phyloP scores from a whole-genome alignment of 768 basidiomycete species.

The Amanita polypyramis region DNA sequence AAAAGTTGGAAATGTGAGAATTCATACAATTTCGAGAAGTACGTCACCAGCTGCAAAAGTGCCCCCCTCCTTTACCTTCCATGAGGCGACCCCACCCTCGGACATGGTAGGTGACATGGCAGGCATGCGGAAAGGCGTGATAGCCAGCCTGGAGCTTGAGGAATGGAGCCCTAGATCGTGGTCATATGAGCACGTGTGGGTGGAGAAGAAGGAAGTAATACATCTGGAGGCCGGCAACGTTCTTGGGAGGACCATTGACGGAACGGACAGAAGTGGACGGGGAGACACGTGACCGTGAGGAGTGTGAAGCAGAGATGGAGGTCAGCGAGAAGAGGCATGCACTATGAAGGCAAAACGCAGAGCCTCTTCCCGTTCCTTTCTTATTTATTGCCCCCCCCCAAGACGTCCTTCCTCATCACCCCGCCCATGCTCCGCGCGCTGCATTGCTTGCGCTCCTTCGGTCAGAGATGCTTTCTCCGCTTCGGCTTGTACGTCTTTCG shows the following conservation, averaged over 20 bases:
- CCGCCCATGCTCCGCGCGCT: conserved; percentile 13
- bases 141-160: conserved; percentile 26
- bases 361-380: conserved; percentile 9
- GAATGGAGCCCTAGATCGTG: conserved; percentile 1
- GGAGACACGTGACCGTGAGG: neutral
- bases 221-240: neutral
- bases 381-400: neutral
- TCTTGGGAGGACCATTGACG: neutral
- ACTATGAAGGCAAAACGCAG: neutral
- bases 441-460: conserved; percentile 29
- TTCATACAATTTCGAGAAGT: conserved; percentile 76
- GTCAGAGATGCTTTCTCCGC: conserved; percentile 48
- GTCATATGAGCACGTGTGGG: neutral
- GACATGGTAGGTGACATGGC: conserved; percentile 98
- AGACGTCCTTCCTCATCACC: neutral
- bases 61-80: conserved; percentile 87
- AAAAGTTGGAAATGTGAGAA: neutral
- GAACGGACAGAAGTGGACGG: neutral
- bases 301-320: neutral
- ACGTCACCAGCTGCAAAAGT: conserved; percentile 75
- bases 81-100: conserved; percentile 82
- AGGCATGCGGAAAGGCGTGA: conserved; percentile 81
- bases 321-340: neutral
- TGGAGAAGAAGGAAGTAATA: neutral
- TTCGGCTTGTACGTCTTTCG: conserved; percentile 67